These are phyloP conservation scores for Naganishia vaughanmartiniae DNA, from an alignment of 768 basidiomycete species.

Conservation along the genomic window DNA sequence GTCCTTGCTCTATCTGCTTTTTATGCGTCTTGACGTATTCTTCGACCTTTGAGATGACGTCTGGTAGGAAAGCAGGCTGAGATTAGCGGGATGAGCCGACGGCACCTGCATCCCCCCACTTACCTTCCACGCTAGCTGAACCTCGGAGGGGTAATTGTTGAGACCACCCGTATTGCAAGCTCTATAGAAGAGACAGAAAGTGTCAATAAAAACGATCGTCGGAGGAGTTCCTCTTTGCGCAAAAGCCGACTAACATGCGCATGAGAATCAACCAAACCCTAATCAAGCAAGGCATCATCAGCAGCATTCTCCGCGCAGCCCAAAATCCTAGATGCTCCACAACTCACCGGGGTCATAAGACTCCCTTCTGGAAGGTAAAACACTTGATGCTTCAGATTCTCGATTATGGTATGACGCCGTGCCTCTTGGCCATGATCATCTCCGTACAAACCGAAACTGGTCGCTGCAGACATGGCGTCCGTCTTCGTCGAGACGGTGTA, in stretches of 20 bases:
- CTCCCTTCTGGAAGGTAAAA: slow-evolving; percentile 22
- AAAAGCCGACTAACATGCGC: slow-evolving; percentile 35
- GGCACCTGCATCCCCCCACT: slow-evolving; percentile 10
- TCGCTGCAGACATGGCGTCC: background rate
- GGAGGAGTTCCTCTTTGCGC: background rate
- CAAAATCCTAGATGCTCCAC: background rate
- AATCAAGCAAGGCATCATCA: background rate
- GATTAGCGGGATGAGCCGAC: no score
- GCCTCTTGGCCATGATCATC: background rate
- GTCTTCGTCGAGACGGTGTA: slow-evolving; percentile 15
- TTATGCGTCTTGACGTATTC: slow-evolving; percentile 35
- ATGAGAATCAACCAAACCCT: slow-evolving; percentile 49
- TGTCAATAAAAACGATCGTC: background rate
- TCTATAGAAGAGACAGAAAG: slow-evolving; percentile 12
- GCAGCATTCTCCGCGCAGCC: background rate
- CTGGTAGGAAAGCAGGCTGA: slow-evolving; percentile 24
- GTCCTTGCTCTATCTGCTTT: slow-evolving; percentile 33
- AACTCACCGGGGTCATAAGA: slow-evolving; percentile 28
- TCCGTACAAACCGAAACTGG: background rate
- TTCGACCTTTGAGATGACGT: slow-evolving; percentile 42
- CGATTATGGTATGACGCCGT: background rate
- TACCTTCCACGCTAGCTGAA: slow-evolving; percentile 14
- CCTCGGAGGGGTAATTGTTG: slow-evolving; percentile 42
- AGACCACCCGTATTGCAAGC: slow-evolving; percentile 45
- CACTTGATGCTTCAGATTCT: background rate